phyloP scores from a whole-genome alignment of 768 basidiomycete genomes.

The Termitomyces sp. region DNA sequence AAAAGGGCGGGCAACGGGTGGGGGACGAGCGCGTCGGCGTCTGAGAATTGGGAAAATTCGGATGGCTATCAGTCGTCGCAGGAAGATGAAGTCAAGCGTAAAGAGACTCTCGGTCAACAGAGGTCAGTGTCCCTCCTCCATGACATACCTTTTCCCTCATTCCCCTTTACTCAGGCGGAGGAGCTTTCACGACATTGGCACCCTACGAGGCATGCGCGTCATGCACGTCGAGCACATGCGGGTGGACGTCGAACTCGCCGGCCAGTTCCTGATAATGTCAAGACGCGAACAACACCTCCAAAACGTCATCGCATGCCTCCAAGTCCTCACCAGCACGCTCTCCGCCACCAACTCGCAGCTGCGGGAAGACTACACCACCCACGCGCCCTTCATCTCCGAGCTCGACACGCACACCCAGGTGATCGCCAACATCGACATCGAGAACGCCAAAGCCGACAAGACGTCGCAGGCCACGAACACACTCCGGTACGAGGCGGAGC shows the following conservation, averaged over 20 bases:
- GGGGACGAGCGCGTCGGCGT: conserved; percentile 3
- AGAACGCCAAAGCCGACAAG: conserved; percentile 44
- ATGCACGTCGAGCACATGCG: conserved; percentile 62
- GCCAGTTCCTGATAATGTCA: conserved; percentile 64
- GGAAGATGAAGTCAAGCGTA: conserved; percentile 14
- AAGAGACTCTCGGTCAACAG: conserved; percentile 15
- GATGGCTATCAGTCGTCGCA: conserved; percentile 11
- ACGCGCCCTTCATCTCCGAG: conserved; percentile 39
- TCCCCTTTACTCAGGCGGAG: conserved; percentile 36
- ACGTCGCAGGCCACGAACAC: conserved; percentile 59
- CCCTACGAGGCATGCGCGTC: conserved; percentile 41
- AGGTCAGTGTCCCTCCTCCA: conserved; percentile 23
- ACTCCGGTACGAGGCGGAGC: conserved; percentile 66
- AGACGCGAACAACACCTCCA: conserved; percentile 63
- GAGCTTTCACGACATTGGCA: conserved; percentile 59
- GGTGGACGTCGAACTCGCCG: conserved; percentile 75
- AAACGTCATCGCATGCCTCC: conserved; percentile 56
- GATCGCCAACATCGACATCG: conserved; percentile 46
- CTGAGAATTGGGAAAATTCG: conserved; percentile 7
- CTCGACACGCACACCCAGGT: conserved; percentile 42
- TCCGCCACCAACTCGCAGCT: conserved; percentile 50
- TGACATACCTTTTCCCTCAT: not conserved
- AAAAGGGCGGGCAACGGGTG: conserved; percentile 2
- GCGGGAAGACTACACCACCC: conserved; percentile 52
- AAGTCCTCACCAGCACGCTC: conserved; percentile 50